Conservation (phyloP, 2,329 filamentous ascomycete species). For the Botrytis byssoidea region DNA sequence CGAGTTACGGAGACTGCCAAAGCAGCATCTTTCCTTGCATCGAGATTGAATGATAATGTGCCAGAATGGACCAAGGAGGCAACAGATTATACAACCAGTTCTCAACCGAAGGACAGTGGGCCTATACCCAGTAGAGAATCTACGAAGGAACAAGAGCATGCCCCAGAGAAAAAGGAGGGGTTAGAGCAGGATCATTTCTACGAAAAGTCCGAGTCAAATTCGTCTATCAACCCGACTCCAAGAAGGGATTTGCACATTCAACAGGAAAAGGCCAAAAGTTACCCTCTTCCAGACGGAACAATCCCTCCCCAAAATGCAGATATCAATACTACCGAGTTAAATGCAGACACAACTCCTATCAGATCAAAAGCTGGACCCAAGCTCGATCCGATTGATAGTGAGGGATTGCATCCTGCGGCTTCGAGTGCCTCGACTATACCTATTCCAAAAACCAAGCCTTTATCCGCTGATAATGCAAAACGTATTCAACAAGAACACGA, state of each 20-base stretch:
- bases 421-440: constrained; percentile 46
- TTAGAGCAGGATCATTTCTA: constrained; percentile 53
- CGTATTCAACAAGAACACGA: constrained; percentile 50
- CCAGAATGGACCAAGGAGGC: constrained; percentile 35
- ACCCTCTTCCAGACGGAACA: constrained; percentile 50
- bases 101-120: constrained; percentile 27
- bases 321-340: constrained; percentile 28
- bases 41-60: constrained; percentile 52
- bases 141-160: constrained; percentile 34
- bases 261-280: constrained; percentile 46
- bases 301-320: constrained; percentile 43
- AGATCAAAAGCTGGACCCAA: constrained; percentile 39
- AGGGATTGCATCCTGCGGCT: constrained; percentile 40
- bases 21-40: constrained; percentile 58
- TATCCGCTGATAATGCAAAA: constrained; percentile 45
- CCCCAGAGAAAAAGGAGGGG: constrained; percentile 37
- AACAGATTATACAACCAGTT: constrained; percentile 19
- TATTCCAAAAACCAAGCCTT: constrained; percentile 33
- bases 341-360: constrained; percentile 40
- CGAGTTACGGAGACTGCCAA: constrained; percentile 59
- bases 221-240: constrained; percentile 40
- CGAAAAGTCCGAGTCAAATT: constrained; percentile 44
- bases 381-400: constrained; percentile 38
- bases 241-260: constrained; percentile 44
- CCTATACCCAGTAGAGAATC: constrained; percentile 35